phyloP scores from a whole-genome alignment of 768 basidiomycete species.

The Leccinum imitatum region DNA sequence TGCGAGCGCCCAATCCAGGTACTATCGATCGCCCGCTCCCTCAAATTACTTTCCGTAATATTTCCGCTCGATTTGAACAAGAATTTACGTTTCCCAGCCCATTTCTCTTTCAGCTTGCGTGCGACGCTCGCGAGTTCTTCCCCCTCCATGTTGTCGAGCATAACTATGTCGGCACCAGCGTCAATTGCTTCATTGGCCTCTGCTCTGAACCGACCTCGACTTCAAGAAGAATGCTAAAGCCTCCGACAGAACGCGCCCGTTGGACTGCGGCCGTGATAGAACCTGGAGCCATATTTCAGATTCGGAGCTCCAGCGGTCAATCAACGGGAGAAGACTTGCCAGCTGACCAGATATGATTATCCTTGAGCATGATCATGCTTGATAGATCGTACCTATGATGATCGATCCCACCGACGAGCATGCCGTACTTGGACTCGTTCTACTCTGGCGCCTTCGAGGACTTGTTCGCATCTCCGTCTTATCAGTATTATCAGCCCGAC shows the following conservation, averaged over 20 bases:
- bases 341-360: constrained; percentile 98
- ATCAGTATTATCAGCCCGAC: constrained; percentile 9
- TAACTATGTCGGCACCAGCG: constrained; percentile 92
- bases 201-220: constrained; percentile 85
- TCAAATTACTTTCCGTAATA: constrained; percentile 85
- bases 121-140: constrained; percentile 67
- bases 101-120: constrained; percentile 69
- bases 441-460: not conserved
- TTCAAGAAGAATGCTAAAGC: constrained; percentile 88
- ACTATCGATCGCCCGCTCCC: constrained; percentile 82
- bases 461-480: constrained; percentile 1
- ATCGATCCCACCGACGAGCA: constrained; percentile 97
- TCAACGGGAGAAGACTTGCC: constrained; percentile 44
- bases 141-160: constrained; percentile 94
- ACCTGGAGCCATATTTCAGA: constrained; percentile 43
- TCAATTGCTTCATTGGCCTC: constrained; percentile 96
- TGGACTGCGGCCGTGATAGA: constrained; percentile 88
- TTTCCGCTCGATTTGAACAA: constrained; percentile 93
- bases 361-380: constrained; percentile 99
- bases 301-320: not conserved
- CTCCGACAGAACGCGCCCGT: constrained; percentile 84
- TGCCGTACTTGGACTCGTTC: constrained; percentile 66
- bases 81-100: constrained; percentile 81
- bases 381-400: constrained; percentile 95
- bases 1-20: constrained; percentile 18